Conservation (phyloP, 164 flowering plant species). For the Tinospora cordifolia region DNA sequence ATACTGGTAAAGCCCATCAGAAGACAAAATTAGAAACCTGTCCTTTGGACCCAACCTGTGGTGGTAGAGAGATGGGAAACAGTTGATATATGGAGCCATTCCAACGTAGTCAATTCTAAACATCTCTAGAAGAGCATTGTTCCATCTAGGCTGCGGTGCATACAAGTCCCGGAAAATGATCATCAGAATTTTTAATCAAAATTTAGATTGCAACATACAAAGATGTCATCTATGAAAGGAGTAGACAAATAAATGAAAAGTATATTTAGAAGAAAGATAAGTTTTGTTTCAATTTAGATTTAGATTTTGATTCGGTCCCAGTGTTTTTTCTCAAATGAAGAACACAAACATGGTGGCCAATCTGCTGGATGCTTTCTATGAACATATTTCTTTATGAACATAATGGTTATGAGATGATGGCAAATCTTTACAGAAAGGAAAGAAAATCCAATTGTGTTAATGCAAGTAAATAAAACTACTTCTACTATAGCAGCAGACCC, state of each 20-base stretch:
- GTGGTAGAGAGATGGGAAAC: constrained; percentile 65
- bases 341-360: no score
- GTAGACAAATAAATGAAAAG: neutral
- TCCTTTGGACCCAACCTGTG: constrained; percentile 67
- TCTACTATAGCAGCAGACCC: neutral
- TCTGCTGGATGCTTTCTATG: no score
- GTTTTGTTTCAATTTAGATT: neutral
- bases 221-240: neutral
- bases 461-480: no score
- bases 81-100: constrained; percentile 57
- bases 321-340: no score
- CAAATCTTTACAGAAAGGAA: neutral
- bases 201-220: neutral
- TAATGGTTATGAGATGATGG: no score
- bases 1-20: constrained; percentile 86
- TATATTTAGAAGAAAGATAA: neutral
- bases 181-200: neutral
- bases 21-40: constrained; percentile 66
- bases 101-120: constrained; percentile 81
- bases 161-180: neutral
- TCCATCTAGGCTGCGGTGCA: constrained; percentile 64
- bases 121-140: constrained; percentile 73
- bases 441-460: neutral
- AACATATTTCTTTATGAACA: no score
- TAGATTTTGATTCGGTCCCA: no score